Percentiles rank a stretch among this genome's conserved stretches.
Conservation (phyloP, 2,329 filamentous ascomycete species). For the Aspergillus transmontanensis region DNA sequence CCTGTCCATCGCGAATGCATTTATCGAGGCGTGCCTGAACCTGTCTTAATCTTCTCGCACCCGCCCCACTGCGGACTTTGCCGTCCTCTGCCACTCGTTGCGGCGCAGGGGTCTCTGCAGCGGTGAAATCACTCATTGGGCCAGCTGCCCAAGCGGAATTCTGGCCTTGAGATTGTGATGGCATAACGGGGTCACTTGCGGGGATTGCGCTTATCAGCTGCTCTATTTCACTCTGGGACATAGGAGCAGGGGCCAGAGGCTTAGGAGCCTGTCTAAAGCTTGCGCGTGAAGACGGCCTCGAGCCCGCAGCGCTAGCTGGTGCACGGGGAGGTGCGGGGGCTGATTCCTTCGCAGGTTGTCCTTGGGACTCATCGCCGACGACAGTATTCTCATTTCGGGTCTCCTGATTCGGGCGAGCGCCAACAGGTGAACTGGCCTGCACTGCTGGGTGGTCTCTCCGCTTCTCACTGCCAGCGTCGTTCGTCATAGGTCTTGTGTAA, state of each 20-base stretch:
- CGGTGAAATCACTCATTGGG: slow-evolving; percentile 47
- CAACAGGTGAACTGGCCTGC: slow-evolving; percentile 31
- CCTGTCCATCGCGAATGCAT: slow-evolving; percentile 73
- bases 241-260: slow-evolving; percentile 41
- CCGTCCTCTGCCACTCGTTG: slow-evolving; percentile 33
- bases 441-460: slow-evolving; percentile 27
- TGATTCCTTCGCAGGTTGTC: slow-evolving; percentile 25
- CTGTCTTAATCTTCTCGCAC: slow-evolving; percentile 67
- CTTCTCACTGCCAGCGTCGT: slow-evolving; percentile 22
- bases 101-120: slow-evolving; percentile 42
- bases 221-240: slow-evolving; percentile 37
- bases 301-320: slow-evolving; percentile 31
- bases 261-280: slow-evolving; percentile 38
- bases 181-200: slow-evolving; percentile 54
- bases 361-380: slow-evolving; percentile 20
- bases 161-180: slow-evolving; percentile 28
- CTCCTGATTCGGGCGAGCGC: slow-evolving; percentile 22
- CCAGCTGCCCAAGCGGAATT: slow-evolving; percentile 46
- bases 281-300: slow-evolving; percentile 42
- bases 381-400: slow-evolving; percentile 24
- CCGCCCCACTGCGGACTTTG: slow-evolving; percentile 51
- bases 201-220: slow-evolving; percentile 39
- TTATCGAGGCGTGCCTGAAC: slow-evolving; percentile 59
- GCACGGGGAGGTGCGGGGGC: slow-evolving; percentile 27
- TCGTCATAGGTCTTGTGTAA: slow-evolving; percentile 20